Evolutionary conservation across 2,329 filamentous ascomycete species (phyloP), one percentile per base, ranked within the genome.

Genomic region (Blastomyces gilchristii): DNA sequence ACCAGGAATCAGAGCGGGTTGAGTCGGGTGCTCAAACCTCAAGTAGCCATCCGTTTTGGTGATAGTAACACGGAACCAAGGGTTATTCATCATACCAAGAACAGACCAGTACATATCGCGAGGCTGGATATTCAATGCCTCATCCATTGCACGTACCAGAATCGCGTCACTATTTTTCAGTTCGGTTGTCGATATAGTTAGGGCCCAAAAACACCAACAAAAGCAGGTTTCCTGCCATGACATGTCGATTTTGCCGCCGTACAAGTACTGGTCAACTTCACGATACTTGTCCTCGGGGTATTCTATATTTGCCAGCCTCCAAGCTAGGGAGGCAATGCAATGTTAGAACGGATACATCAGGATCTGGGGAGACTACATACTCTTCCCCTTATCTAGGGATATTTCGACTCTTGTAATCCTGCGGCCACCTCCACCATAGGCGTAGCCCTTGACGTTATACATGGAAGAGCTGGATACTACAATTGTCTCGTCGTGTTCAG

Each of bases 81-180:
- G 89, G 69, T 96, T 96, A 76, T 96, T 96, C 92, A 97, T 96
- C 92, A 97, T 97, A 0, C 92, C 91, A 49, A 96, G 78, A 1
- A 96, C 91, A 65, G 86, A 91, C 92, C 92, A 97, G 77, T 96
- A 96, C 90, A 96, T 94, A 70, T 97, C 92, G 65, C 90, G 83
- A 4, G 92, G 92, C 72, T 96, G 91, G 0, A 90, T 79, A 74
- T 89, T 90, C 84, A 96, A 87, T 62, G 87, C 84, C 67, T 96
- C 92, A 68, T 97, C 92, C 91, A 96, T 96, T 4, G 87, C 88
- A 54, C 92, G 83, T 5, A 96, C 86, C 70, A 95, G 82, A 47
- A 97, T 85, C 69, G 91, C 90, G 53, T 85, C 83, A 0, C 89
- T 83, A 2, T 76, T 76, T 50, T 79, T 78, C 18, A 96, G 78